Evolutionary conservation across 1,284 basidiomycete species (phyloP), one percentile per base, ranked within the genome.

Genomic region (Tetrapyrgos nigripes): DNA sequence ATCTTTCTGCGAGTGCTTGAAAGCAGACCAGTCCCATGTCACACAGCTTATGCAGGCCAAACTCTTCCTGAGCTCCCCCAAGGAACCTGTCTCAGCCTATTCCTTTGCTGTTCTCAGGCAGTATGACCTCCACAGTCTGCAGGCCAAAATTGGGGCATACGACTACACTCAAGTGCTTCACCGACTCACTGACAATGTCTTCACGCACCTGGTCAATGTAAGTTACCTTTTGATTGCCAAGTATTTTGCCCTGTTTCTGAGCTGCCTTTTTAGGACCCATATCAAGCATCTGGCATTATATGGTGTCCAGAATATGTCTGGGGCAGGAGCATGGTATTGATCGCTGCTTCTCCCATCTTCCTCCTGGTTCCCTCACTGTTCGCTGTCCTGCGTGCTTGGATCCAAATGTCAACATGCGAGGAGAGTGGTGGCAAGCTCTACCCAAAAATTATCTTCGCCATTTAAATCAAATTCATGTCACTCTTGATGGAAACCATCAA

Each of bases 271-370:
- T 33, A 33, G 31, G 57, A 68, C 47, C 59, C 55, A 17, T 67
- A 66, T 44, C 53, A 60, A 1, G 66, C 68, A 13, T 57, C 61
- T 73, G 66, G 64, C 53, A 61, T 1, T 14, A 64, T 4, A 35
- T 73, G 6, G 58, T 53, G 13, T 61, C 64, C 0, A 52, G 26
- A 8, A 65, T 63, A 37, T 63, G 68, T 1, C 54, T 62, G 21
- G 72, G 72, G 23, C 69, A 70, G 13, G 54, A 40, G 6, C 68
- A 71, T 44, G 62, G 61, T 0, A 71, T 74, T 24, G 66, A 73
- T 37, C 10, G 10, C 0, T 17, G 67, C 11, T 50, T 72, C 19
- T 54, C 50, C 1, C 44, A 67, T 47, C 63, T 61, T 0, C 62
- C 27, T 19, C 26, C 53, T 1, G 64, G 62, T 1, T 60, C 59